Evolutionary conservation across 2,329 filamentous ascomycete species (phyloP), one percentile per base, ranked within the genome.

Genomic region (Annulohypoxylon truncatum): DNA sequence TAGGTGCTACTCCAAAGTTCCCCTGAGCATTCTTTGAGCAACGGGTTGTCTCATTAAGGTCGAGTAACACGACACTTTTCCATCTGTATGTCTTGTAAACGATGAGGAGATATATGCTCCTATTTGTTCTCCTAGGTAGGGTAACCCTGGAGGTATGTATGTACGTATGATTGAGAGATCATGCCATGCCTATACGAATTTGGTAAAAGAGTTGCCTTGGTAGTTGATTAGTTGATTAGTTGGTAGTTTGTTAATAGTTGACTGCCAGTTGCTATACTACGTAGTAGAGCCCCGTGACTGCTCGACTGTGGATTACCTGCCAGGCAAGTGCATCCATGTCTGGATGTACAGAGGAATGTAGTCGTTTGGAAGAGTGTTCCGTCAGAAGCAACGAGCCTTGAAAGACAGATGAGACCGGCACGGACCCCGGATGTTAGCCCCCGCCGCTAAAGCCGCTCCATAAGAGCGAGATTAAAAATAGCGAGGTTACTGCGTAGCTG

Each of bases 401-500:
- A 42, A 42, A 42, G 9, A 18, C 8, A 40, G 18, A 26, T 53
- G 31, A 44, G 38, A 46, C 38, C 29, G 44, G 51, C 53, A 35
- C 47, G 29, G 42, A 22, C 44, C 31, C 57, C 52, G 46, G 47
- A 38, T 35, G 18, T 20, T 20, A 35, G 42, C 40, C 53, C 53
- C 46, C 53, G 44, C 13, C 20, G 46, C 38, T 57, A 57, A 57
- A 63, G 40, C 47, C 47, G 53, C 60, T 38, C 35, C n/a, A 18
- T 47, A 57, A 38, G 24, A 53, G 54, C 42, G 47, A 64, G 47
- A 58, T 58, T 64, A 56, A 64, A 64, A 58, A 53, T 58, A 53
- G 60, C 44, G 52, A 42, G 18, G 18, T 26, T 44, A 26, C n/a
- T 10, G 8, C 18, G 2, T 7, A 20, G 15, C n/a, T n/a, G n/a